Evolutionary conservation across 495 filamentous ascomycete species (phyloP), one percentile per base, ranked within the genome.

Genomic region (Clohesyomyces aquaticus): DNA sequence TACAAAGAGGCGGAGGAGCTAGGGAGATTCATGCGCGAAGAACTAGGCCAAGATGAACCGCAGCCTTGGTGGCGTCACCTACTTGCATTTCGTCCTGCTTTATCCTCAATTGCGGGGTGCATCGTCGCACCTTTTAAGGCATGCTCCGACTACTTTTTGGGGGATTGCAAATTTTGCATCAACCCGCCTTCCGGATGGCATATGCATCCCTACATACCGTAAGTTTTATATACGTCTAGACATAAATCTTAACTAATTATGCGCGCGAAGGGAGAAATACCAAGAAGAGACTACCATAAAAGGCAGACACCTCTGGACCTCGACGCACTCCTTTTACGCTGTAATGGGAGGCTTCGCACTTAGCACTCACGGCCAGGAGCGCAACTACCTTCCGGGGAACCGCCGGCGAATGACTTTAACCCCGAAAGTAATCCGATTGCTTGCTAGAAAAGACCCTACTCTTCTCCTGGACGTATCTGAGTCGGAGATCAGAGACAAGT

Each of bases 341-440:
- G 38, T 46, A 4, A 57, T 57, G 54, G 54, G 54, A 22, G 54
- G 54, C 16, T 45, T 57, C 28, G 54, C 54, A 4, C 16, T 46
- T 16, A 41, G 47, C 23, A 57, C 41, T 6, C 9, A 16, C 8
- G 21, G 21, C 38, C 3, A 21, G 38, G 12, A 3, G n/a, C n/a
- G n/a, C n/a, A 59, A 59, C n/a, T 49, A 29, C 22, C 32, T 50
- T 48, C 42, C 43, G 10, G 23, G 38, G 22, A 25, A 32, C 42
- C 12, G 16, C 19, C 9, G 4, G 4, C 12, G 56, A 21, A 21
- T 59, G 45, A 21, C 18, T 21, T n/a, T 49, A 3, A 59, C 19
- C 11, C 3, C 21, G 14, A n/a, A 35, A 25, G 56, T 12, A n/a
- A 3, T 49, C 4, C 3, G 18, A 8, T 21, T 29, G 2, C 45